A percentile compares a stretch with the other conserved stretches of the same genome.
phyloP scores from a whole-genome alignment of 2,329 filamentous ascomycete species.

The Phoma herbarum region DNA sequence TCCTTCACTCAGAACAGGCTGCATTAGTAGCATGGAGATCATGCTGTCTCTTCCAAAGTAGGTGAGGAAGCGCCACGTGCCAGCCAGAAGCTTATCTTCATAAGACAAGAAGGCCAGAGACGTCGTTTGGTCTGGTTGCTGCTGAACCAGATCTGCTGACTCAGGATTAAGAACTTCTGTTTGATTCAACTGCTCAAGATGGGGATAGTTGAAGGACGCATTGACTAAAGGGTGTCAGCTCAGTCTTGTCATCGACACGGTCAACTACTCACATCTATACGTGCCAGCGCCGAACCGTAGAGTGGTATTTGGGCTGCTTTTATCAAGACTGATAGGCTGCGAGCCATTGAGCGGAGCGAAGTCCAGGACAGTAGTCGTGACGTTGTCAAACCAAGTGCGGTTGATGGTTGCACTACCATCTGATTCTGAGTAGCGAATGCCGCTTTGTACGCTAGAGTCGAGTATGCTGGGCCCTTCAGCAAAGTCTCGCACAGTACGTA shows the following conservation, averaged over 20 bases:
- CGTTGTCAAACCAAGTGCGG: slow-evolving; percentile 69
- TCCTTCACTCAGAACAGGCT: slow-evolving; percentile 65
- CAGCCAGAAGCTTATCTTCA: slow-evolving; percentile 68
- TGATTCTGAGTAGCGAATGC: slow-evolving; percentile 55
- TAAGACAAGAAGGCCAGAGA: slow-evolving; percentile 72
- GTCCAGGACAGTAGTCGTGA: slow-evolving; percentile 64
- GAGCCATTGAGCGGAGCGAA: slow-evolving; percentile 49
- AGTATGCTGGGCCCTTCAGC: slow-evolving; percentile 64
- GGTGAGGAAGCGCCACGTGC: slow-evolving; percentile 71
- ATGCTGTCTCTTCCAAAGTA: slow-evolving; percentile 74
- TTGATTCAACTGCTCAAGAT: slow-evolving; percentile 63
- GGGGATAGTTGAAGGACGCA: slow-evolving; percentile 69
- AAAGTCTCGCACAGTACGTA: slow-evolving; percentile 70
- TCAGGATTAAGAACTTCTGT: slow-evolving; percentile 60
- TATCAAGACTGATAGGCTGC: slow-evolving; percentile 49
- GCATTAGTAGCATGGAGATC: slow-evolving; percentile 66
- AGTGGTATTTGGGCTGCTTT: slow-evolving; percentile 11
- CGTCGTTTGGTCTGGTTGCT: slow-evolving; percentile 58
- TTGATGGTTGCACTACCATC: slow-evolving; percentile 59
- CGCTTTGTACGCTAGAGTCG: slow-evolving; percentile 63
- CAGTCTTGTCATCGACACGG: background rate
- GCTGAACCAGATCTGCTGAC: slow-evolving; percentile 57
- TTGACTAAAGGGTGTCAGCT: slow-evolving; percentile 48
- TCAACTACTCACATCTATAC: slow-evolving; percentile 55
- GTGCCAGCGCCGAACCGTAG: slow-evolving; percentile 61